Percentiles rank a stretch among this genome's conserved stretches.
Evolutionary conservation across 305 asterid species (phyloP).

Genomic region (Solanum hybrid): DNA sequence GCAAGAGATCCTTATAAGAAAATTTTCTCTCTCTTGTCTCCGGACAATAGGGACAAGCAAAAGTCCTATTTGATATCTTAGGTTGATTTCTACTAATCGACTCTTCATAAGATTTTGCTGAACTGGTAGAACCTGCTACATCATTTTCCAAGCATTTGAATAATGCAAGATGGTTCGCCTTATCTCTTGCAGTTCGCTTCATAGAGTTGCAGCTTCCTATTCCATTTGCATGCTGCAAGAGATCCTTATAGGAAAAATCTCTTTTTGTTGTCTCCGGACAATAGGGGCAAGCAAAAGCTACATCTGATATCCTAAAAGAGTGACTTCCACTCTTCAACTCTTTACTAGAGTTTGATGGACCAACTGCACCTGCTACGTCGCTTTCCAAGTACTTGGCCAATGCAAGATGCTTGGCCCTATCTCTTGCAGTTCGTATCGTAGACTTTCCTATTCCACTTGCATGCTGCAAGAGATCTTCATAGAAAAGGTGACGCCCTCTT

Average conservation of each 20-base stretch:
- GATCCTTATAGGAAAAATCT: constrained; percentile 22
- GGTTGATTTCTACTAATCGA: constrained; percentile 40
- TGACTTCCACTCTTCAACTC: constrained; percentile 9
- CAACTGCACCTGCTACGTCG: constrained; percentile 11
- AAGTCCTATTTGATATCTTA: constrained; percentile 36
- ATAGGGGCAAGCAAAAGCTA: constrained; percentile 24
- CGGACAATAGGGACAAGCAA: constrained; percentile 67
- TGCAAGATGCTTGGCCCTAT: constrained; percentile 26
- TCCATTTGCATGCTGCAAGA: constrained; percentile 27
- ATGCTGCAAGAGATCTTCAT: constrained; percentile 23
- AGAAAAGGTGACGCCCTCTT: constrained; percentile 28
- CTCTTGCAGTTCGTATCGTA: constrained; percentile 12
- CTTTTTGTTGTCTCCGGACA: constrained; percentile 52
- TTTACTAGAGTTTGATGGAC: constrained; percentile 9
- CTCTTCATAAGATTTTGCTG: constrained; percentile 27
- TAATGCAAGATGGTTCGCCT: constrained; percentile 24
- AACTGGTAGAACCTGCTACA: constrained; percentile 9
- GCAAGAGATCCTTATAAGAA: constrained; percentile 44
- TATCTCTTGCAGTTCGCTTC: constrained; percentile 17
- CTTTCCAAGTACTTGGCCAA: constrained; percentile 22
- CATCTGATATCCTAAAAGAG: constrained; percentile 24
- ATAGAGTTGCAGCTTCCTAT: constrained; percentile 16
- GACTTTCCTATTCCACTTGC: constrained; percentile 28
- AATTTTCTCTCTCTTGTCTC: constrained; percentile 45
- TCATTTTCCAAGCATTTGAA: constrained; percentile 18